Evolutionary conservation across 305 asterid species (phyloP).

Genomic region (Fraxinus ornus): DNA sequence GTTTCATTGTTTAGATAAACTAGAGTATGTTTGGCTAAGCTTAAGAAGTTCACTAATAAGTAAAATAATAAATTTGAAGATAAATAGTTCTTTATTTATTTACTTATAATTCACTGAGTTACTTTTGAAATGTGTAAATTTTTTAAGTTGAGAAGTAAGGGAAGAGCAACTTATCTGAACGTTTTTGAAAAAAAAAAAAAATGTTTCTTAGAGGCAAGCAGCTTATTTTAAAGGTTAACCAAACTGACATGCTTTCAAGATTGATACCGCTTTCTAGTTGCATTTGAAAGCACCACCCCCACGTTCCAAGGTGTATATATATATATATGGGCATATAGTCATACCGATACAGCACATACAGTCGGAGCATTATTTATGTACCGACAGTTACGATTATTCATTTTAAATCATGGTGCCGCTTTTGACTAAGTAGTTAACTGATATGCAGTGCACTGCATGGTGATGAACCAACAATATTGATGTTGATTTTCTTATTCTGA

Average conservation of each 20-base stretch:
- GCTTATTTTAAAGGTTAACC: neutral
- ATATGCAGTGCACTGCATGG: neutral
- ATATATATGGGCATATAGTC: neutral
- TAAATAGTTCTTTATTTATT: neutral
- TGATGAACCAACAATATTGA: neutral
- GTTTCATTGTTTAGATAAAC: neutral
- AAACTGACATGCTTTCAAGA: neutral
- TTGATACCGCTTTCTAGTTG: neutral
- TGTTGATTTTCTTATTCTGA: neutral
- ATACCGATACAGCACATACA: neutral
- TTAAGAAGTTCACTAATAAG: neutral
- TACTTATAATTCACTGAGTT: neutral
- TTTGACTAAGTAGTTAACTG: neutral
- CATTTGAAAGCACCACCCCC: neutral
- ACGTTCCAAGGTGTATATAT: neutral
- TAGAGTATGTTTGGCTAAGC: neutral
- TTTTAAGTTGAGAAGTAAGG: too few species aligned
- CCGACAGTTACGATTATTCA: neutral
- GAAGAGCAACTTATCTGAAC: neutral
- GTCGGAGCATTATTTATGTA: neutral
- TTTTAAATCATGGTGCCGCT: neutral
- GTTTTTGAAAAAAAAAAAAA: neutral
- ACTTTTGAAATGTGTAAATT: neutral
- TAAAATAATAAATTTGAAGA: neutral
- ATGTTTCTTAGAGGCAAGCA: neutral